Base-by-base conservation (phyloP, 2,329 filamentous ascomycete species). In the Paraphoma sp. region DNA sequence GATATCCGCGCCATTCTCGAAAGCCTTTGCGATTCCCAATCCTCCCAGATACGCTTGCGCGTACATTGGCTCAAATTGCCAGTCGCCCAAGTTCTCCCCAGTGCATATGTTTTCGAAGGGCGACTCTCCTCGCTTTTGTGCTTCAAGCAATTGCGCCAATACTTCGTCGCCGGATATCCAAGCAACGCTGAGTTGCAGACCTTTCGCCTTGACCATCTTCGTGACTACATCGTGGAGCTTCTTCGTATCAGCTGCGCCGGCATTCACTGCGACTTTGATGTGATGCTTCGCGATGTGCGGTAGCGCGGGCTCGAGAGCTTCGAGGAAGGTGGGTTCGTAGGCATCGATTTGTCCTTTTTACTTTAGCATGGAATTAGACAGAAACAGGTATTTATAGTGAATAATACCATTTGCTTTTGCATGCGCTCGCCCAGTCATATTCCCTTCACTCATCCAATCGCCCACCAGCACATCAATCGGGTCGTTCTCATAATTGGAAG, bases 301-400 rank as follows among this genome's bases (percentile, higher is more conserved):
- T 48, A 73, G 72, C 49, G 78, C 78, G 2, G 78, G 78, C 33
- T 74, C 75, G 11, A 80, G 76, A 6, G 82, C 79, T 68, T 84
- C 80, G 28, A 85, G 75, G 58, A 86, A 84, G 1, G 82, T 81
- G 1, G 78, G 74, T 57, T 85, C 82, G 57, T 84, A 85, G 8
- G 79, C 82, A 11, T 80, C 80, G 6, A 64, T 52, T 33, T 68
- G 63, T 8, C 59, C 64, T 70, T 17, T 4, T 9, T 4, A 2
- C 8, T 42, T 9, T 42, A 16, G 8, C 11, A 17, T n/a, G 5
- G 10, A 11, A 42, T 14, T 17, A 3, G 33, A 36, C 3, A 36
- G 9, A 14, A 42, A 6, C 31, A 6, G 2, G 11, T 16, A 17
- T 11, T 23, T 18, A 29, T 11, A 31, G n/a, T 28, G 23, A 6